Evolutionary conservation across 1,284 basidiomycete species (phyloP).

Genomic region (Puccinia triticina): DNA sequence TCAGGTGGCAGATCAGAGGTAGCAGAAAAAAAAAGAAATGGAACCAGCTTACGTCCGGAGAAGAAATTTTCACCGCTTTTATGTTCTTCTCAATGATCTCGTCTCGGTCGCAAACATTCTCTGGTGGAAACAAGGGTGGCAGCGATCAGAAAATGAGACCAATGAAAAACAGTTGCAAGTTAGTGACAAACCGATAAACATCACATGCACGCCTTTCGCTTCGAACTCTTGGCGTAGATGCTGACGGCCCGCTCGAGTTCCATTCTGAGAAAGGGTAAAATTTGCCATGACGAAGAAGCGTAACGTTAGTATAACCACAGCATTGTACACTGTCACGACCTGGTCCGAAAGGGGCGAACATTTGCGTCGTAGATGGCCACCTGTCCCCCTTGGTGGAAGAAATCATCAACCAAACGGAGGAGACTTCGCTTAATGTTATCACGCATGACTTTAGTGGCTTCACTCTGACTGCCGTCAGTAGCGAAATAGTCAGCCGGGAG

Average conservation of each 20-base stretch:
- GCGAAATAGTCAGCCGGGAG: constrained; percentile 86
- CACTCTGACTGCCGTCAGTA: constrained; percentile 65
- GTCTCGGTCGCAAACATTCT: constrained; percentile 69
- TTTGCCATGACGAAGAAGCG: not conserved
- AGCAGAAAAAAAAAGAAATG: not conserved
- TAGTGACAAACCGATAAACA: constrained; percentile 75
- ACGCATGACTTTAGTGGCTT: constrained; percentile 71
- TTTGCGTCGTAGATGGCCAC: constrained; percentile 99
- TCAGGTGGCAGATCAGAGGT: not conserved
- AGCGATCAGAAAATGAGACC: not conserved
- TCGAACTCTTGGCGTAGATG: constrained; percentile 81
- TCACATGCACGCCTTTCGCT: constrained; percentile 77
- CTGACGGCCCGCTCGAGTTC: constrained; percentile 71
- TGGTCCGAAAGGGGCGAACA: constrained; percentile 41
- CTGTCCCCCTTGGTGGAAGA: constrained; percentile 77
- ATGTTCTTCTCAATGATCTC: constrained; percentile 88
- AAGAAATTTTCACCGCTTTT: constrained; percentile 94
- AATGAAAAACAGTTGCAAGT: not conserved
- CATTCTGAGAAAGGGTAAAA: constrained; percentile 65
- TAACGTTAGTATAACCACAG: not conserved
- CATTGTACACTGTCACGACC: not conserved
- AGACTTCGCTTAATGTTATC: constrained; percentile 75
- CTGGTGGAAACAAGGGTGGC: constrained; percentile 52
- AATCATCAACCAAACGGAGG: constrained; percentile 84
- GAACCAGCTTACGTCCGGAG: constrained; percentile 75